These are phyloP conservation scores for Elymus sibiricus DNA, from an alignment of 176 grass and related monocot species.

Conservation along the genomic window DNA sequence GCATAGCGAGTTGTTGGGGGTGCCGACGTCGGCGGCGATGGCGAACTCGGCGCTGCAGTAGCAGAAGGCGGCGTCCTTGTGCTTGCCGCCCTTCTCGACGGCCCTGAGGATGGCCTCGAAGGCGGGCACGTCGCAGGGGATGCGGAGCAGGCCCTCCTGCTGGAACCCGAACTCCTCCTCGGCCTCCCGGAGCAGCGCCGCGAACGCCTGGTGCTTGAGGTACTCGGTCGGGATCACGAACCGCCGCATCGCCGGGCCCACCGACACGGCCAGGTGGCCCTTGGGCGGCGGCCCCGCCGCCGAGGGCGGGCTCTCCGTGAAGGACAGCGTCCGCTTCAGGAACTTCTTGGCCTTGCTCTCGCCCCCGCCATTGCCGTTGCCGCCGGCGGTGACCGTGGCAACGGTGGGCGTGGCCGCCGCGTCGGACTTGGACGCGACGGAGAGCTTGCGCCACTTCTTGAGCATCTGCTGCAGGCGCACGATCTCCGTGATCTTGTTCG, in stretches of 20 bases:
- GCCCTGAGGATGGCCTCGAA: slow-evolving; percentile 51
- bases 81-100: slow-evolving; percentile 36
- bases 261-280: slow-evolving; percentile 66
- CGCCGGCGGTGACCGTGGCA: neutral
- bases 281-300: slow-evolving; percentile 31
- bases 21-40: slow-evolving; percentile 1
- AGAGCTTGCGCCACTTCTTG: slow-evolving; percentile 97
- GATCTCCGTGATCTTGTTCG: slow-evolving; percentile 96
- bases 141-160: slow-evolving; percentile 74
- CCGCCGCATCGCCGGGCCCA: slow-evolving; percentile 50
- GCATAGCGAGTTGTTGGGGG: slow-evolving; percentile 53
- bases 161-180: slow-evolving; percentile 87
- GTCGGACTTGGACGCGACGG: slow-evolving; percentile 43
- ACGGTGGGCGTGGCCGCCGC: neutral
- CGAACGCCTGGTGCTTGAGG: slow-evolving; percentile 59
- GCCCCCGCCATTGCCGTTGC: slow-evolving; percentile 18
- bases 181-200: slow-evolving; percentile 57
- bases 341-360: slow-evolving; percentile 91
- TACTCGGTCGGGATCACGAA: slow-evolving; percentile 78
- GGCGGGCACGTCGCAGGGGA: slow-evolving; percentile 65
- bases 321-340: slow-evolving; percentile 81
- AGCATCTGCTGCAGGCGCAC: slow-evolving; percentile 92
- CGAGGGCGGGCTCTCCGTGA: slow-evolving; percentile 46
- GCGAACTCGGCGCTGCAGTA: slow-evolving; percentile 58
- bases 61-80: slow-evolving; percentile 40